Conservation (phyloP, 768 basidiomycete species). For the Collybia mongolica region DNA sequence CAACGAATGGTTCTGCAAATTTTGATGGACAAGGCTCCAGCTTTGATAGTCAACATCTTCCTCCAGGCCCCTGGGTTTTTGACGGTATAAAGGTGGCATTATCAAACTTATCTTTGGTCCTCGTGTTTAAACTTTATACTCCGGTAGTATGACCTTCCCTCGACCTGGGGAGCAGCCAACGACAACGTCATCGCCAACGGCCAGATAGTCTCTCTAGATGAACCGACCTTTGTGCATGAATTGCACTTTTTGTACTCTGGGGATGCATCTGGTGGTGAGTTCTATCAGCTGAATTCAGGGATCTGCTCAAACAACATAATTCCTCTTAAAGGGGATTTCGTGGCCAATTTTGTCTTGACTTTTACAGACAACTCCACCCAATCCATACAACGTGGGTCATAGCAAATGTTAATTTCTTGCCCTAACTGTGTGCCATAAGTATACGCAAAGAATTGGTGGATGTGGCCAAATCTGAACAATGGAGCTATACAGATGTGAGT, state of each 20-base stretch:
- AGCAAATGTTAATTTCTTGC: background rate
- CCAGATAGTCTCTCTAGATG: slow-evolving; percentile 34
- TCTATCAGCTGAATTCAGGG: no score
- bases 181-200: slow-evolving; percentile 47
- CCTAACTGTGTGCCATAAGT: slow-evolving; percentile 26
- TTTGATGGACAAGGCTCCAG: slow-evolving; percentile 40
- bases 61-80: slow-evolving; percentile 33
- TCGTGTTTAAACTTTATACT: background rate
- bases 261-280: slow-evolving; percentile 32
- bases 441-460: slow-evolving; percentile 45
- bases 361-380: slow-evolving; percentile 35
- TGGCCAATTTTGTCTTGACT: slow-evolving; percentile 32
- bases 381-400: slow-evolving; percentile 29
- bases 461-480: slow-evolving; percentile 35
- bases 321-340: slow-evolving; percentile 20
- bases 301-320: background rate
- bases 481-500: slow-evolving; percentile 44
- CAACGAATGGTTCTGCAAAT: slow-evolving; percentile 34
- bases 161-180: slow-evolving; percentile 32
- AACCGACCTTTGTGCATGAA: slow-evolving; percentile 39
- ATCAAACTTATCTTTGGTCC: slow-evolving; percentile 1
- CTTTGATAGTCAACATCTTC: slow-evolving; percentile 39
- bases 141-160: slow-evolving; percentile 40
- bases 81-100: slow-evolving; percentile 35
- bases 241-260: slow-evolving; percentile 49